phyloP scores from a whole-genome alignment of 495 filamentous ascomycete species.

The Penicillium verhagenii region DNA sequence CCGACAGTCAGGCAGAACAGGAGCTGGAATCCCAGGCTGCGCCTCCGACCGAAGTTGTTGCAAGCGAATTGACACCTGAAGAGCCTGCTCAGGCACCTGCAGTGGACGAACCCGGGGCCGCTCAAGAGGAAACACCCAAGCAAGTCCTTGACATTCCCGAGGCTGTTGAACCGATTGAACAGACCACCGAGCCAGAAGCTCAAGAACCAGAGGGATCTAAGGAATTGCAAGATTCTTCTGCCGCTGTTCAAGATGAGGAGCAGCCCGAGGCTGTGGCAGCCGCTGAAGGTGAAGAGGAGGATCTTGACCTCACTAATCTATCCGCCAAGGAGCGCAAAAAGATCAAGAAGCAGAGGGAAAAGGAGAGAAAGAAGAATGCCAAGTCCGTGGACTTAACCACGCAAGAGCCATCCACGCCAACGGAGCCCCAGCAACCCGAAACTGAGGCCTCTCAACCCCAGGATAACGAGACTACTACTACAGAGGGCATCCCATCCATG shows the following conservation, averaged over 20 bases:
- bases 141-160: neutral
- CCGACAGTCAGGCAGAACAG: neutral
- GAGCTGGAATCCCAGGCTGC: neutral
- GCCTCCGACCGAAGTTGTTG: neutral
- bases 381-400: conserved; percentile 30
- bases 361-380: conserved; percentile 36
- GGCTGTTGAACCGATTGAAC: neutral
- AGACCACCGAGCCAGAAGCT: neutral
- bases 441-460: neutral
- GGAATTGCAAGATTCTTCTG: neutral
- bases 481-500: neutral
- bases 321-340: conserved; percentile 29
- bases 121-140: neutral
- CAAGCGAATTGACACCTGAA: neutral
- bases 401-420: conserved; percentile 12
- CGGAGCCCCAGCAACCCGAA: conserved; percentile 8
- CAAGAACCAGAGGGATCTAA: conserved; percentile 1
- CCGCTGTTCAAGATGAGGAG: neutral
- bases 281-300: conserved; percentile 5
- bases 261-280: neutral
- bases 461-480: neutral
- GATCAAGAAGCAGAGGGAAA: conserved; percentile 37
- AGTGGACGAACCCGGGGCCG: conserved; percentile 1
- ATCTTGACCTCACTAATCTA: conserved; percentile 13
- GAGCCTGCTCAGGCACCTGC: neutral